A percentile compares a stretch with the other conserved stretches of the same genome.
Evolutionary conservation across 2,329 filamentous ascomycete genomes (phyloP).

Genomic region (Akanthomyces uredinophilus): DNA sequence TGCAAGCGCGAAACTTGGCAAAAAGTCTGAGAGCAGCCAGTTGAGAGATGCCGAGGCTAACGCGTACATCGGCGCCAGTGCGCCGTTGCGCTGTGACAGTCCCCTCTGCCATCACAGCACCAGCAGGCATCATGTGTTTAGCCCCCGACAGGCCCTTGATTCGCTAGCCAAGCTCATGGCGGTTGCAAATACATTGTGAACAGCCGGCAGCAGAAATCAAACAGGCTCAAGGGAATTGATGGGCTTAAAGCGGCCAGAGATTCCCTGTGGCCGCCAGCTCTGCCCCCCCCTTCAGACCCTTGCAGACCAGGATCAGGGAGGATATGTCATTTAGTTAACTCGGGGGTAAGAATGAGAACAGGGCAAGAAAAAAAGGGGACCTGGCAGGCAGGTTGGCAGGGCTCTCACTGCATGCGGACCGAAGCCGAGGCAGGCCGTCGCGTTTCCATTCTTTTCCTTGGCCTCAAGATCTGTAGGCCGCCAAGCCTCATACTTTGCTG

Average conservation of each 20-base stretch:
- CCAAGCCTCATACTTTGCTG: too few relatives aligned
- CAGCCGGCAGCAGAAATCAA: neutral
- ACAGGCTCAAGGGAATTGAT: neutral
- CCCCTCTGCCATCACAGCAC: too few relatives aligned
- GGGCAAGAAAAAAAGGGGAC: neutral
- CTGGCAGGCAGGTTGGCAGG: too few relatives aligned
- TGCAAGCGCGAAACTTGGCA: too few relatives aligned
- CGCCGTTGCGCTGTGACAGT: too few relatives aligned
- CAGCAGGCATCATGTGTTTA: too few relatives aligned
- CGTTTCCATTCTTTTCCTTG: too few relatives aligned
- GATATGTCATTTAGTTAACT: neutral
- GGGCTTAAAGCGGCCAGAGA: constrained; percentile 4
- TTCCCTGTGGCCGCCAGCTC: neutral
- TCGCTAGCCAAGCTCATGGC: neutral
- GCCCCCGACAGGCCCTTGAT: neutral
- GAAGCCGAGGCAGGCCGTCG: neutral
- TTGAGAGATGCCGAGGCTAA: too few relatives aligned
- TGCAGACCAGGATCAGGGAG: neutral
- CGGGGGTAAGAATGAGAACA: neutral
- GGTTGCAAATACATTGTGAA: neutral
- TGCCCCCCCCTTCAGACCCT: neutral
- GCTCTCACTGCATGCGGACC: neutral
- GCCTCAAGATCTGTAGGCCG: neutral
- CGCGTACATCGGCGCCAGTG: too few relatives aligned
- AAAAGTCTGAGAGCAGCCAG: too few relatives aligned